Base-by-base conservation (phyloP, 192 early-diverging fungal species). In the Gonapodya sp. region DNA sequence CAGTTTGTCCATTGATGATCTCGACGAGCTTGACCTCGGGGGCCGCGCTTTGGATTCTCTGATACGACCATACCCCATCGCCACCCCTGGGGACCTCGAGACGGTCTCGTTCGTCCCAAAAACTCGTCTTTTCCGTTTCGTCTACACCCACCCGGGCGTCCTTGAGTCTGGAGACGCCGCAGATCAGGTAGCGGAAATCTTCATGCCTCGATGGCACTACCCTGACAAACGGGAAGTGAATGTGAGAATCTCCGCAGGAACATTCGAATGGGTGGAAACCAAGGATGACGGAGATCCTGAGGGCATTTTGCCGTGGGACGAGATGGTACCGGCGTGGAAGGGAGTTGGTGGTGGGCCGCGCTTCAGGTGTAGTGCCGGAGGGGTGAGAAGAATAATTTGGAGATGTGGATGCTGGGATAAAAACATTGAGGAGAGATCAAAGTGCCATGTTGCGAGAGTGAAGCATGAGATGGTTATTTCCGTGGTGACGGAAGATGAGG, bases 191-290 rank as follows among this genome's bases (percentile, higher is more conserved):
- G 46, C 46, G 46, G 75, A 77, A 33, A 77, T 77, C 75, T 77
- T 77, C 75, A 18, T 77, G 75, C 75, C 75, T 2, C 18, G 75
- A 34, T 77, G 75, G 75, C 75, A 77, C 8, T 77, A 77, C 75
- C 75, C 75, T 14, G 34, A 18, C 75, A 77, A 77, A 33, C 30
- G 30, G 75, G 75, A 77, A 16, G 75, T 77, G 75, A 18, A 32
- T 33, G 75, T 77, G 30, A 2, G 34, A 33, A 33, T 77, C 8
- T 77, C 75, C 18, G 30, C 18, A 16, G 75, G 75, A 16, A 77
- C 16, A 33, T 77, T 16, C 18, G 34, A 77, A 33, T 32, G 18
- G 30, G 75, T 77, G 8, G 75, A 77, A 33, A 33, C 16, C 18
- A 8, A 2, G 31, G 75, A 64, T 8, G 8, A 8, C 8, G 46